Percentiles rank a stretch among this genome's conserved stretches.
phyloP scores from a whole-genome alignment of 2,329 filamentous ascomycete species.

The Talaromyces sp. region DNA sequence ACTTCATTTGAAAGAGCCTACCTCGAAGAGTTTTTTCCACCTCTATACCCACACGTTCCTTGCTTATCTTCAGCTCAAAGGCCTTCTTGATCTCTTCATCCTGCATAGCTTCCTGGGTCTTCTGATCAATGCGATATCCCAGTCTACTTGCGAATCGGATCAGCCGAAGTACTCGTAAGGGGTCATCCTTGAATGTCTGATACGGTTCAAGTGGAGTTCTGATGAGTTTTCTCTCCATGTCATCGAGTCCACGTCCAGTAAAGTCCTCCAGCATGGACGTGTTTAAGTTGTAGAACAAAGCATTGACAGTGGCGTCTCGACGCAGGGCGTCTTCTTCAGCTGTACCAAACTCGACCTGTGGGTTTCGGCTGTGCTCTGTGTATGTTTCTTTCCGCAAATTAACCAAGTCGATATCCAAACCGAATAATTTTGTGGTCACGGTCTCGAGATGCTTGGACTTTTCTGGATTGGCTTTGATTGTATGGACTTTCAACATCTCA shows the following conservation, averaged over 20 bases:
- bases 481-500: conserved; percentile 73
- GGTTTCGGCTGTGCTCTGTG: conserved; percentile 80
- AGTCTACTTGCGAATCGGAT: conserved; percentile 87
- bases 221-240: conserved; percentile 70
- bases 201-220: conserved; percentile 81
- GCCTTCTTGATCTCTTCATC: conserved; percentile 73
- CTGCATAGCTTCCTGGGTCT: conserved; percentile 69
- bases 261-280: conserved; percentile 79
- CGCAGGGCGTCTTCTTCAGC: conserved; percentile 84
- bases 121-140: conserved; percentile 69
- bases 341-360: conserved; percentile 89
- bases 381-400: conserved; percentile 93
- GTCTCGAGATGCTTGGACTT: conserved; percentile 97
- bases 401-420: conserved; percentile 87
- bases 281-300: conserved; percentile 91
- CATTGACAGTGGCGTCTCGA: conserved; percentile 90
- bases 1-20: conserved; percentile 26
- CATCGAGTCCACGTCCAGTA: conserved; percentile 66
- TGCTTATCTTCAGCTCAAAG: conserved; percentile 82
- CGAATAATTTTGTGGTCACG: conserved; percentile 78
- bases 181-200: conserved; percentile 92
- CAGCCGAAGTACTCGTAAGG: conserved; percentile 77
- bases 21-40: conserved; percentile 87
- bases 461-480: conserved; percentile 86
- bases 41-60: conserved; percentile 82